Base-by-base conservation (phyloP, 495 filamentous ascomycete genomes). In the Daldinia concentrica region DNA sequence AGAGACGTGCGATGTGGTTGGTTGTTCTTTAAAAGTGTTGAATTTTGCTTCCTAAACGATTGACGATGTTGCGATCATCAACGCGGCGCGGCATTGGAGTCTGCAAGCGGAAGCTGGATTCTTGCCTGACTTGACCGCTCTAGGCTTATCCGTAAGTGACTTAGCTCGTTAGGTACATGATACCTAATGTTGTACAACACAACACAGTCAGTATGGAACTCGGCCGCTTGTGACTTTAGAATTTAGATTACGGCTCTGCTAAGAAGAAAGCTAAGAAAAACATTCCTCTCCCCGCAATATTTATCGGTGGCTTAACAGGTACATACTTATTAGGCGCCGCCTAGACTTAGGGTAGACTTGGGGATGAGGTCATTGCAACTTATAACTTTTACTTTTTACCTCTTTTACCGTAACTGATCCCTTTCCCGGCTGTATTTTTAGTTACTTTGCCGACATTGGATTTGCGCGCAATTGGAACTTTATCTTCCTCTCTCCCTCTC, bases 311-410 rank as follows among this genome's bases (percentile, higher is more conserved):
- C 37, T 41, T 41, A 36, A 36, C 12, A n/a, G n/a, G n/a, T n/a
- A n/a, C n/a, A n/a, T 36, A 3, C 34, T 14, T 36, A 36, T 36
- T 36, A 36, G 11, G 12, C 12, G 19, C n/a, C 17, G 60, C 12
- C 64, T 73, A 69, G 51, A 34, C 9, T 34, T 32, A n/a, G 19
- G 26, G 36, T 63, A 17, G 4, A 36, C 50, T 37, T 34, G 34
- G 27, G 56, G 29, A 73, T 73, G 74, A 76, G 71, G 74, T 74
- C 74, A 76, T 76, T 41, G 32, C 27, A 65, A 58, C 59, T 55
- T 50, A 19, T 19, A 50, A 32, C 56, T 48, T 37, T 22, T 36
- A 36, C 12, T 5, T 36, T 36, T 36, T 8, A 30, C 29, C 5
- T 8, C 0, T 6, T 32, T 32, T 56, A 43, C 51, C 58, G 65